These are phyloP conservation scores for Zygoascus biomembranicola DNA, from an alignment of 805 yeast genomes.

Conservation along the genomic window DNA sequence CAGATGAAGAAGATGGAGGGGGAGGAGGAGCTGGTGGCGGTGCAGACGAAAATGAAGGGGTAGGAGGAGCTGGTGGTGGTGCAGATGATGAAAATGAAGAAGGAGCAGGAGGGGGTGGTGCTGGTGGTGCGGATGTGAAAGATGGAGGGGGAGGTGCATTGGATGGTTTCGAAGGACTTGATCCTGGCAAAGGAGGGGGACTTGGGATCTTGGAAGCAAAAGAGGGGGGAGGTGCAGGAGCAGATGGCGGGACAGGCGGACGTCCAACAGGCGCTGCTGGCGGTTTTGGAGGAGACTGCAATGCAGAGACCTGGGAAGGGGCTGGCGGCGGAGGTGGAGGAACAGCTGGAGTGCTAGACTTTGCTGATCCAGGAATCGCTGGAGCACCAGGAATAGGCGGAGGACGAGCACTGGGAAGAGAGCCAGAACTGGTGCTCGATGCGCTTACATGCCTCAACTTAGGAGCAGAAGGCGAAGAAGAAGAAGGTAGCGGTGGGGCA, in stretches of 20 bases:
- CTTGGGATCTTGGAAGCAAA: constrained; percentile 16
- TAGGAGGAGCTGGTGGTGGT: constrained; percentile 6
- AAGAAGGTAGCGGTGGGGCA: not conserved
- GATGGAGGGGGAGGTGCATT: constrained; percentile 16
- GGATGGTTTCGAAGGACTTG: constrained; percentile 12
- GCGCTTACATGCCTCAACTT: not conserved
- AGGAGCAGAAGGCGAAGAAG: constrained; percentile 14
- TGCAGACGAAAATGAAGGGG: too few relatives aligned
- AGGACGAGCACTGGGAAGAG: constrained; percentile 8
- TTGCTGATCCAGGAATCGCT: constrained; percentile 10
- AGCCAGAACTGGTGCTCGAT: constrained; percentile 1
- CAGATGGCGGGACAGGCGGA: constrained; percentile 14
- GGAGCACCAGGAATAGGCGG: constrained; percentile 5
- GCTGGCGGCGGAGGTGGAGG: not conserved
- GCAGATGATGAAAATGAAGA: not conserved
- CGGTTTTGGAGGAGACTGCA: constrained; percentile 8
- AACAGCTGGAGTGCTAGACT: constrained; percentile 7
- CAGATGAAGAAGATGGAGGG: constrained; percentile 15
- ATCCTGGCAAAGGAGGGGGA: constrained; percentile 10
- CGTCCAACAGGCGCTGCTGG: constrained; percentile 15
- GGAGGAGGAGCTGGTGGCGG: constrained; percentile 3
- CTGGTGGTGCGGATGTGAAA: constrained; percentile 8
- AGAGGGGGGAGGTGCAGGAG: constrained; percentile 21
- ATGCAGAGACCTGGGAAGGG: not conserved
- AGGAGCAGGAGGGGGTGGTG: constrained; percentile 1